A percentile compares a stretch with the other conserved stretches of the same genome.
Evolutionary conservation across 2,329 filamentous ascomycete species (phyloP).

Genomic region (Lachnellula suecica): DNA sequence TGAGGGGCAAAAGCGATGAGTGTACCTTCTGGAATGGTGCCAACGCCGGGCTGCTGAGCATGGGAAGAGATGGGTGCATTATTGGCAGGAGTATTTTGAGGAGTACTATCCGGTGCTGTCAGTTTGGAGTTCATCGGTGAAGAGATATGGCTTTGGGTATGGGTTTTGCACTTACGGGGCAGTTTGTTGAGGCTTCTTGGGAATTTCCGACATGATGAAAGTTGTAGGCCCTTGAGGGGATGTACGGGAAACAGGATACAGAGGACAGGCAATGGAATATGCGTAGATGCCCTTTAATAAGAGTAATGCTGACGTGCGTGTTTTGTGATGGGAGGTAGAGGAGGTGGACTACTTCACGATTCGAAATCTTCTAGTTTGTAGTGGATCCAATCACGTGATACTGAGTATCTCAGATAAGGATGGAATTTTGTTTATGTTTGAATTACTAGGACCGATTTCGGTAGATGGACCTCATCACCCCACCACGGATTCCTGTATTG

Average conservation of each 20-base stretch:
- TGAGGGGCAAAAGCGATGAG: slow-evolving; percentile 31
- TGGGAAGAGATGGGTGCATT: slow-evolving; percentile 97
- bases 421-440: no score
- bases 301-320: no score
- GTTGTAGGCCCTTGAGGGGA: slow-evolving; percentile 1
- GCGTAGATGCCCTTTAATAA: no score
- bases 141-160: slow-evolving; percentile 11
- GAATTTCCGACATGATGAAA: slow-evolving; percentile 58
- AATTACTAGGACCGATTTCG: no score
- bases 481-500: no score
- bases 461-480: no score
- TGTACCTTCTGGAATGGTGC: slow-evolving; percentile 97
- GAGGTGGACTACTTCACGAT: background rate
- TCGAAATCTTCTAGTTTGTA: background rate
- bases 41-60: slow-evolving; percentile 89
- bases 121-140: slow-evolving; percentile 13
- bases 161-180: slow-evolving; percentile 57
- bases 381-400: background rate
- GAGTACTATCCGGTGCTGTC: slow-evolving; percentile 64
- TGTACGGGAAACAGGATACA: background rate
- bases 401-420: background rate
- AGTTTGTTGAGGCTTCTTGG: slow-evolving; percentile 59
- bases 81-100: slow-evolving; percentile 95
- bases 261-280: no score
- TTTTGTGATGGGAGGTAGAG: background rate